Base-by-base conservation (phyloP, 345 rosid species). In the Lenwebbia sp. region DNA sequence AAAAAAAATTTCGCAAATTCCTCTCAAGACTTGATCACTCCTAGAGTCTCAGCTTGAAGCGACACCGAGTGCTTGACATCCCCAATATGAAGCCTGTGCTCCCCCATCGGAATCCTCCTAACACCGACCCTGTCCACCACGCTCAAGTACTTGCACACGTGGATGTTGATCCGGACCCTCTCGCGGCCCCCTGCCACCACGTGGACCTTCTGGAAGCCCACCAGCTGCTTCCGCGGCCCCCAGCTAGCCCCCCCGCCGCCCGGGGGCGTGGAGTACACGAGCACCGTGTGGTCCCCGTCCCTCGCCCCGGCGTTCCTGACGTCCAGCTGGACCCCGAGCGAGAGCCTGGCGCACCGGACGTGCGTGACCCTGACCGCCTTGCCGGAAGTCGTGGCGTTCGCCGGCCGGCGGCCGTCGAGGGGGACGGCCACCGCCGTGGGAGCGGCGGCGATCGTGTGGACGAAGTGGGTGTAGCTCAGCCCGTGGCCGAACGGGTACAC, bases 401-500 rank as follows among this genome's bases (percentile, higher is more conserved):
- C 55, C 14, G 90, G 83, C 37, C 87, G 94, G 85, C 88, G 96
- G 15, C 95, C 96, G 14, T 82, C 83, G 1, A 95, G 89, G 12
- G 94, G 93, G 62, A 96, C 92, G 0, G 90, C 62, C 55, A 95
- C 78, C 60, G 84, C 86, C 1, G 89, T 85, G 19, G 98, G 99
- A 30, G 97, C 97, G 5, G 86, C 90, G 0, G 91, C 96, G 28
- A 95, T 88, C 44, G 82, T 87, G 84, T 94, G 94, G 26, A 88
- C 90, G 49, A 96, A 96, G 8, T 86, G 91, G 11, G 98, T 91
- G 94, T 94, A 96, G 91, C 96, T 95, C 89, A 96, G 7, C 55
- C 99, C 99, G 49, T 95, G 93, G 4, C 99, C 99, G 10, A 96
- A 96, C 60, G 96, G 92, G 90, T 95, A 96, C 50, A 96, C 96